phyloP scores from a whole-genome alignment of 2,329 filamentous ascomycete species.

The Penicillium psychrosexuale region DNA sequence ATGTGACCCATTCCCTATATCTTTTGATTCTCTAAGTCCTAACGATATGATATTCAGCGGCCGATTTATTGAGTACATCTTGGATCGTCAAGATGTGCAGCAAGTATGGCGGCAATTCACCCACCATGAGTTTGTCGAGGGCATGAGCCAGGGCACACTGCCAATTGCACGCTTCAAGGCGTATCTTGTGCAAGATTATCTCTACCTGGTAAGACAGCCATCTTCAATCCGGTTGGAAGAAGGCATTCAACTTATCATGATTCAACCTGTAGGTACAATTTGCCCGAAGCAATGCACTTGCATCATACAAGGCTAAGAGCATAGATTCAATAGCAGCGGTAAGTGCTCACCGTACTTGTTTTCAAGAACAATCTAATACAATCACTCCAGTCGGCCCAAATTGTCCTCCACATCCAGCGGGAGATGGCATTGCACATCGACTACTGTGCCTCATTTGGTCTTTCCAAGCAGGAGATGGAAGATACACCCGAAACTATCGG shows the following conservation, averaged over 20 bases:
- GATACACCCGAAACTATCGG: constrained; percentile 70
- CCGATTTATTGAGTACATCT: constrained; percentile 77
- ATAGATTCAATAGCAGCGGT: constrained; percentile 71
- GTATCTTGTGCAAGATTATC: constrained; percentile 88
- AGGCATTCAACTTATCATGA: constrained; percentile 4
- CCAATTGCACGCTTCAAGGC: constrained; percentile 75
- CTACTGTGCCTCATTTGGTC: constrained; percentile 78
- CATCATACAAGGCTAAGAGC: constrained; percentile 76
- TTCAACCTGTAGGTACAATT: constrained; percentile 66
- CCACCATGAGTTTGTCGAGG: constrained; percentile 77
- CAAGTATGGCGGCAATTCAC: constrained; percentile 72
- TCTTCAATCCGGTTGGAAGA: neutral
- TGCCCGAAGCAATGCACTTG: constrained; percentile 77
- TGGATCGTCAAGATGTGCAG: constrained; percentile 71
- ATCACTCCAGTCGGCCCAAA: constrained; percentile 57
- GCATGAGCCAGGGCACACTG: constrained; percentile 71
- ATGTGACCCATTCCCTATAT: constrained; percentile 25
- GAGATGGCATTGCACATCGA: constrained; percentile 79
- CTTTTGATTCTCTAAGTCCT: neutral
- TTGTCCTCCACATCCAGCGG: constrained; percentile 71
- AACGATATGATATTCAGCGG: constrained; percentile 49
- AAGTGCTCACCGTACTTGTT: constrained; percentile 26
- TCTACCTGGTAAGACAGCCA: constrained; percentile 65
- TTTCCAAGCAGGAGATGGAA: constrained; percentile 71
- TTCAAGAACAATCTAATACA: neutral